Evolutionary conservation across 495 filamentous ascomycete species (phyloP).

Genomic region (Penicillium arizonense): DNA sequence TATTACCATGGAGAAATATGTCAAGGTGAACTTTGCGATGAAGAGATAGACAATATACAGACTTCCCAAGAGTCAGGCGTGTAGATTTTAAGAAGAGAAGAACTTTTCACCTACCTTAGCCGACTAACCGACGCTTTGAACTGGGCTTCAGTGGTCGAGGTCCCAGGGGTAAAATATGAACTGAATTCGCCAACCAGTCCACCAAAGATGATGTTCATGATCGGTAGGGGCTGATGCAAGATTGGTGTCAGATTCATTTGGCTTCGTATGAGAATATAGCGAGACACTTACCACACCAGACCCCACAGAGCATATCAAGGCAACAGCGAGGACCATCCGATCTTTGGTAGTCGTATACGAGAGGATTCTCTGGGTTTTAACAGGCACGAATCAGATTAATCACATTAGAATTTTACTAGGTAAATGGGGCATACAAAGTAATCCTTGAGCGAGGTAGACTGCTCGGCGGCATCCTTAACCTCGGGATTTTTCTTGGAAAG

Average conservation of each 20-base stretch:
- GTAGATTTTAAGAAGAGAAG: too few species aligned
- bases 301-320: too few species aligned
- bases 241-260: neutral
- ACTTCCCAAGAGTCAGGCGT: neutral
- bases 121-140: conserved; percentile 29
- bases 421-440: neutral
- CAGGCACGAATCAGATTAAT: too few species aligned
- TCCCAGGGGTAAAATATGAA: conserved; percentile 24
- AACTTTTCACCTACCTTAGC: conserved; percentile 11
- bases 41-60: conserved; percentile 37
- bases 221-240: conserved; percentile 30
- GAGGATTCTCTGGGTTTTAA: too few species aligned
- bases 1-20: conserved; percentile 31
- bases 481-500: neutral
- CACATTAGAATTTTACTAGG: too few species aligned
- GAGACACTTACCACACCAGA: neutral
- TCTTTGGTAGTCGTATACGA: too few species aligned
- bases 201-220: conserved; percentile 50
- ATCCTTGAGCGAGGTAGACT: neutral
- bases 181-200: conserved; percentile 40
- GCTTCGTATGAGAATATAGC: neutral
- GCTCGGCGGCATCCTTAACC: neutral
- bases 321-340: too few species aligned
- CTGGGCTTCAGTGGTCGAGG: conserved; percentile 19
- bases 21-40: conserved; percentile 35